These are phyloP conservation scores for Caloboletus inedulis DNA, from an alignment of 1,284 basidiomycete genomes.

Conservation along the genomic window DNA sequence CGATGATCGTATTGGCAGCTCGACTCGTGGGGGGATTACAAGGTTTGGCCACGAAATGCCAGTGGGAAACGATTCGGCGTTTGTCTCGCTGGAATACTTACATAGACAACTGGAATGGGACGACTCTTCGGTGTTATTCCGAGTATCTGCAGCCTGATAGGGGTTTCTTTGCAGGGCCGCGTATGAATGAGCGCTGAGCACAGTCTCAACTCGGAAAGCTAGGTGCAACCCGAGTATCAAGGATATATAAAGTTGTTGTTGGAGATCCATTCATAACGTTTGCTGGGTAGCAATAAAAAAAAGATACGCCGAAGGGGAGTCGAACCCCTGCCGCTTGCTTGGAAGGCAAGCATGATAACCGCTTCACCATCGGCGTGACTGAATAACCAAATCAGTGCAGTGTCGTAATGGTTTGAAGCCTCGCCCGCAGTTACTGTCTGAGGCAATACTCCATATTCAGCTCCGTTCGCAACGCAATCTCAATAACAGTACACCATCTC, in stretches of 20 bases:
- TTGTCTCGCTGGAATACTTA: not conserved
- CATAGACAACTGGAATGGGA: no score
- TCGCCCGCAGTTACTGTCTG: slow-evolving; percentile 7
- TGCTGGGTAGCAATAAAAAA: not conserved
- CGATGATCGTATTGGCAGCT: no score
- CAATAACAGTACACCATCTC: slow-evolving; percentile 1
- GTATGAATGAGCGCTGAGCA: no score
- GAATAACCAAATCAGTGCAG: not conserved
- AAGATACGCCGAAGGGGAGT: slow-evolving; percentile 65
- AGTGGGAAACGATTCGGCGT: no score
- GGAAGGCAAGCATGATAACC: slow-evolving; percentile 86
- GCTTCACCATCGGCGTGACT: slow-evolving; percentile 66
- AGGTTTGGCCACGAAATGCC: not conserved
- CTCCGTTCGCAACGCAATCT: slow-evolving; percentile 19
- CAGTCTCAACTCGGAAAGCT: no score
- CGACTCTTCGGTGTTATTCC: no score
- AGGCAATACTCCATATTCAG: slow-evolving; percentile 5
- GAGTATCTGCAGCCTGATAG: no score
- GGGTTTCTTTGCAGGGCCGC: not conserved
- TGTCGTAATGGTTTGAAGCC: not conserved
- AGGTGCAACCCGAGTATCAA: not conserved
- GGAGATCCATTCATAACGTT: not conserved
- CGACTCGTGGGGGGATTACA: no score
- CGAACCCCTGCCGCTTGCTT: slow-evolving; percentile 83
- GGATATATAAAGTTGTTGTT: not conserved